Evolutionary conservation across 805 yeast genomes (phyloP), one percentile per base, ranked within the genome.

Genomic region (Candida sphagnicola): DNA sequence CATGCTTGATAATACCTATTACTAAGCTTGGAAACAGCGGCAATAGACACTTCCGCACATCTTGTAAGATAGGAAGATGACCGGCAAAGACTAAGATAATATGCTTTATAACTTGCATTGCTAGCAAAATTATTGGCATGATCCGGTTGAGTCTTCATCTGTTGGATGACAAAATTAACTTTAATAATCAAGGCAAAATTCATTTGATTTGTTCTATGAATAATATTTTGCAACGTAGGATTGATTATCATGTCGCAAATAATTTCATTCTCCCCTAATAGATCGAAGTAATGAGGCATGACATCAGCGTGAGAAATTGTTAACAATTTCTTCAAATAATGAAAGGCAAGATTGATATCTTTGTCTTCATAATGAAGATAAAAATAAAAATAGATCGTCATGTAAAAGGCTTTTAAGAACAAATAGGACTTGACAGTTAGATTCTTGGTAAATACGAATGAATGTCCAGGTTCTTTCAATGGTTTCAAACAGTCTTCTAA

Each of bases 301-400:
- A 68, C 40, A 39, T 64, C 67, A 19, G 51, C 48, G 23, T 59
- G 52, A 4, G 62, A 39, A 8, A 56, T 49, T 10, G 45, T 41
- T 13, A 67, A 15, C 2, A 66, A 47, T 46, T 67, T 68, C 36
- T 61, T 62, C 35, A 64, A 32, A 37, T 72, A 64, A 42, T 55
- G 68, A 37, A 55, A 66, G 0, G 72, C 59, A 19, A 70, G 60
- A 11, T 54, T 50, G 8, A 42, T 32, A 46, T 70, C 60, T n/a
- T 54, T 55, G 12, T 44, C 34, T 25, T 59, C 63, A 39, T 64
- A 74, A 38, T 65, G 68, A 18, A 70, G 45, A 43, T 65, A 63
- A n/a, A 75, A 51, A 42, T 72, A 71, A 41, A 62, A 68, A 35
- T 63, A 65, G 4, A 72, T 45, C 3, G 75, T 56, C 34, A 68